Base-by-base conservation (phyloP, 2,329 filamentous ascomycete genomes). In the Cadophora sp. region DNA sequence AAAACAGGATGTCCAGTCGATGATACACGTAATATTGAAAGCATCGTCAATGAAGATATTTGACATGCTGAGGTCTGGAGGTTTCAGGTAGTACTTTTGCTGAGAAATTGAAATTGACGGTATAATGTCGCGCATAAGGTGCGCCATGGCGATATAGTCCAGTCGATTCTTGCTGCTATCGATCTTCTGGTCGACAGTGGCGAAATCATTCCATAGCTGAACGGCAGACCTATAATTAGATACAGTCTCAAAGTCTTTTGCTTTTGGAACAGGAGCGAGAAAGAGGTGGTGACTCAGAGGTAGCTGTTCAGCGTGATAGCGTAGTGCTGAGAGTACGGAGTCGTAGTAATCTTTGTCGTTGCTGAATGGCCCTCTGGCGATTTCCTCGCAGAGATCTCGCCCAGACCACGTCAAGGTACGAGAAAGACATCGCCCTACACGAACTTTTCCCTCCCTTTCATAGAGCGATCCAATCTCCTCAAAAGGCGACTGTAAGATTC, bases 11-110 rank as follows among this genome's bases (percentile, higher is more conserved):
- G 71, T 71, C 75, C 73, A 77, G 72, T 77, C 73, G 65, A 77
- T 76, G 53, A 77, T 68, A 68, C 74, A 77, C 9, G 73, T 77
- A 62, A 76, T 75, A 46, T 78, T 76, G 62, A 76, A 73, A 56
- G 76, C 70, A 40, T 72, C 64, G 64, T 76, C 75, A 64, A 76
- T 71, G 63, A 76, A 78, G 34, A 76, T 70, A 59, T 78, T 76
- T 19, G 70, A 65, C 14, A 66, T 53, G 58, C 73, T 75, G 53
- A 77, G 58, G 63, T 77, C 75, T n/a, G 71, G 76, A 66, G 75
- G 74, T 34, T 59, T 60, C 22, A 76, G 68, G 24, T 71, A 66
- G 58, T 72, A 77, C 62, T 71, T 68, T 66, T 66, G 37, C 19
- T 46, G 55, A n/a, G n/a, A n/a, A n/a, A n/a, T n/a, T 19, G 12